phyloP scores from a whole-genome alignment of 164 flowering plant species.

The Stephania japonica region DNA sequence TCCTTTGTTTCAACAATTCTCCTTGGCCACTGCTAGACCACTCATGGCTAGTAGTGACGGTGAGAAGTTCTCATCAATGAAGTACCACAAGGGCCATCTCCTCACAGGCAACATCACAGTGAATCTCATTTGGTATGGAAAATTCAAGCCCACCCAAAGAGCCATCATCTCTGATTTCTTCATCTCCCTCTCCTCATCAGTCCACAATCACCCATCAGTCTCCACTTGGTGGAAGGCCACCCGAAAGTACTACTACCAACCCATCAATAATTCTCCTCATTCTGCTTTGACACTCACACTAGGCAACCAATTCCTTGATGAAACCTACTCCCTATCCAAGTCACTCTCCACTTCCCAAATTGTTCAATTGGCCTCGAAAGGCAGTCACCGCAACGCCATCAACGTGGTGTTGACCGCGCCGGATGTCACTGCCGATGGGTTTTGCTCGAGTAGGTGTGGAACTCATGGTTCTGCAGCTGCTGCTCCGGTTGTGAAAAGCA shows the following conservation, averaged over 20 bases:
- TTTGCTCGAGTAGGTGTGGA: constrained; percentile 51
- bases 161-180: constrained; percentile 55
- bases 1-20: constrained; percentile 1
- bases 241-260: constrained; percentile 33
- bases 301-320: constrained; percentile 37
- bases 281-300: background rate
- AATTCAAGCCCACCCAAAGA: constrained; percentile 22
- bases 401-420: constrained; percentile 48
- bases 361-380: background rate
- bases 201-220: constrained; percentile 29
- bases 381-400: constrained; percentile 2
- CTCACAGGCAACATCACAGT: constrained; percentile 20
- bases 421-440: constrained; percentile 45
- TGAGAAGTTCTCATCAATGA: constrained; percentile 8
- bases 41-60: background rate
- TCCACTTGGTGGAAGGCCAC: constrained; percentile 66
- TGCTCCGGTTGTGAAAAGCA: constrained; percentile 18
- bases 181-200: constrained; percentile 26
- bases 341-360: constrained; percentile 29
- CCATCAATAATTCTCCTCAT: background rate
- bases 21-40: constrained; percentile 3
- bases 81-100: constrained; percentile 28
- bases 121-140: constrained; percentile 32
- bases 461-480: constrained; percentile 33
- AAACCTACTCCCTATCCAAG: constrained; percentile 31